Base-by-base conservation (phyloP, 768 basidiomycete genomes). In the Inosperma sp. region DNA sequence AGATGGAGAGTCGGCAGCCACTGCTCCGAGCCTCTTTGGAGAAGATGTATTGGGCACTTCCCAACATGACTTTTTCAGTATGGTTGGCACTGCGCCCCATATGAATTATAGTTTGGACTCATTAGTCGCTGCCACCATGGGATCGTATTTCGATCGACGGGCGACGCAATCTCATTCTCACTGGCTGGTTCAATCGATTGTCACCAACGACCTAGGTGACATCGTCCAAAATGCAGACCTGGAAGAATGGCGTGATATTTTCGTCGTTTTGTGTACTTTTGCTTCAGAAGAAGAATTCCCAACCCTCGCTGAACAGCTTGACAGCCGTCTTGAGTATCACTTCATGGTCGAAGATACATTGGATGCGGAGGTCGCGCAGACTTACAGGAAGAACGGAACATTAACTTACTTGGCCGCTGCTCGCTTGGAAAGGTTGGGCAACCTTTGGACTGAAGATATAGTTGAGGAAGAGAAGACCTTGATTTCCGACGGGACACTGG, bases 201-300 rank as follows among this genome's bases (percentile, higher is more conserved):
- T 95, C 52, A 87, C 86, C 30, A 83, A 93, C 60, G 96, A 98
- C 62, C 80, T 98, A 7, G 77, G 81, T 16, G 96, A 97, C 65
- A 83, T 98, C 45, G 94, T 97, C 7, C 93, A 96, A 66, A 96
- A 97, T 59, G 95, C 94, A 19, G 93, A 98, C 58, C 65, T 98
- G 44, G 75, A 82, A 34, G 93, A 99, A 65, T 98, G 95, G 95
- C 82, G 86, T 51, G 95, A 96, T 67, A 90, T 94, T 46, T 97
- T 98, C 58, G 94, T 95, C 30, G 90, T 99, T 10, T 66, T 97
- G 8, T 97, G 94, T 72, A 97, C 95, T 0, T 99, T 94, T 68
- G 92, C 94, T 1, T 78, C 71, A 44, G 70, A 80, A 51, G 86
- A 90, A 14, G 93, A 97, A 61, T 98, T 97, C 61, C 70, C 84